Conservation (phyloP, 805 yeast species). For the Monosporozyma aquatica region DNA sequence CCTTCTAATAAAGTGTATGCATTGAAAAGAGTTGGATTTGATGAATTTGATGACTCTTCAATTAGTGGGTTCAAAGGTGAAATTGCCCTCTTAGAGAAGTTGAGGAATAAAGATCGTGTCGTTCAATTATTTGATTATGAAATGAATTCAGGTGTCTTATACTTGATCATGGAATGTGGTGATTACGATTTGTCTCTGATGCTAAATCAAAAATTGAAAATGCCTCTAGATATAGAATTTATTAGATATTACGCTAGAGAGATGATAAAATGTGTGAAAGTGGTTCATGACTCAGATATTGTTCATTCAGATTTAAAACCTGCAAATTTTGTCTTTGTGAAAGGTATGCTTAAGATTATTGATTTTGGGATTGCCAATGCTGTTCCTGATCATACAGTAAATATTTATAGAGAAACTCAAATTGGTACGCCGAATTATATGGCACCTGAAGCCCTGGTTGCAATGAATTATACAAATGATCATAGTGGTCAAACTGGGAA, state of each 20-base stretch:
- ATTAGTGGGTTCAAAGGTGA: conserved; percentile 82
- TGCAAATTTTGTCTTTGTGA: conserved; percentile 68
- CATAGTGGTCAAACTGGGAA: conserved; percentile 10
- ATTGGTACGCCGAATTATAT: conserved; percentile 94
- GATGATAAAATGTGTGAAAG: conserved; percentile 69
- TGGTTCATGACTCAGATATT: conserved; percentile 80
- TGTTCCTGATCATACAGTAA: conserved; percentile 84
- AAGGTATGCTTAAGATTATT: conserved; percentile 76
- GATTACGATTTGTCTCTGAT: conserved; percentile 84
- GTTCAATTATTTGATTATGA: conserved; percentile 70
- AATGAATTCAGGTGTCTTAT: conserved; percentile 52
- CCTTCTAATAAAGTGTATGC: conserved; percentile 60
- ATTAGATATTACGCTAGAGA: conserved; percentile 73
- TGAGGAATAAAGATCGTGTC: conserved; percentile 59
- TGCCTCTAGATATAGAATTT: conserved; percentile 59
- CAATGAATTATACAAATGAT: conserved; percentile 31
- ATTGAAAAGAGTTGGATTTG: conserved; percentile 69
- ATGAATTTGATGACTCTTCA: conserved; percentile 69
- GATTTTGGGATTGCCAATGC: conserved; percentile 97
- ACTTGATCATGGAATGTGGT: conserved; percentile 89
- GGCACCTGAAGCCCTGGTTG: conserved; percentile 93
- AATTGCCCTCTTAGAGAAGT: conserved; percentile 57
- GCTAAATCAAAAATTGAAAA: conserved; percentile 40
- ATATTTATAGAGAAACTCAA: conserved; percentile 80
- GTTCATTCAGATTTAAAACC: conserved; percentile 77